Conservation (phyloP, 148 eudicot genomes). For the Linanthus parryae region DNA sequence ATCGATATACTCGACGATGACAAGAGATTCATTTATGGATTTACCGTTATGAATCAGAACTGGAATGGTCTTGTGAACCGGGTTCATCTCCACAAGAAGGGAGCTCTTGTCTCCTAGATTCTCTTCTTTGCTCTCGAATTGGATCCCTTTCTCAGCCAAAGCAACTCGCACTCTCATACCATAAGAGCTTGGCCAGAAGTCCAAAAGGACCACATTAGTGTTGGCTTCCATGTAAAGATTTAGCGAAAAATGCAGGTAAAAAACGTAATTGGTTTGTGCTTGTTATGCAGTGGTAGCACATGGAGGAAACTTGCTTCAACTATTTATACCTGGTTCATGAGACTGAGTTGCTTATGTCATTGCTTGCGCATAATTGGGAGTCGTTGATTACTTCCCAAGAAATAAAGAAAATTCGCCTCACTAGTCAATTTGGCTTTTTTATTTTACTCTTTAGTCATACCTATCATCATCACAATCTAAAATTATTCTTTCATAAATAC, state of each 20-base stretch:
- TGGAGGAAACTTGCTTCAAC: no score
- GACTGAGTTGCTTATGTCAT: no score
- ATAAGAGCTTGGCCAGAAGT: conserved; percentile 6
- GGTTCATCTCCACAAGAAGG: conserved; percentile 6
- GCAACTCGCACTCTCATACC: conserved; percentile 9
- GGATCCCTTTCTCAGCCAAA: conserved; percentile 5
- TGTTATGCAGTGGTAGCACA: background rate
- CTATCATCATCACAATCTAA: no score
- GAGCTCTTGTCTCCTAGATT: background rate
- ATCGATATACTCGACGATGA: conserved; percentile 4
- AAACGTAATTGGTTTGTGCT: background rate
- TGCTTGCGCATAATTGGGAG: no score
- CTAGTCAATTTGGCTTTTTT: no score
- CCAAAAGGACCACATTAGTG: background rate
- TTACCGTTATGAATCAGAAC: conserved; percentile 8
- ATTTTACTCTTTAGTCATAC: no score
- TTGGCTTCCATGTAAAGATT: no score
- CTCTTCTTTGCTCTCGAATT: background rate
- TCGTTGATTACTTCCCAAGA: no score
- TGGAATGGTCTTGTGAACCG: conserved; percentile 4
- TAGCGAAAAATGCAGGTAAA: background rate
- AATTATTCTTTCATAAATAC: no score
- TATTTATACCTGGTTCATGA: no score
- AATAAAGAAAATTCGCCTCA: no score
- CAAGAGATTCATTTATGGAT: conserved; percentile 1